phyloP scores from a whole-genome alignment of 2,329 filamentous ascomycete genomes.

The Fusarium sambucinum region DNA sequence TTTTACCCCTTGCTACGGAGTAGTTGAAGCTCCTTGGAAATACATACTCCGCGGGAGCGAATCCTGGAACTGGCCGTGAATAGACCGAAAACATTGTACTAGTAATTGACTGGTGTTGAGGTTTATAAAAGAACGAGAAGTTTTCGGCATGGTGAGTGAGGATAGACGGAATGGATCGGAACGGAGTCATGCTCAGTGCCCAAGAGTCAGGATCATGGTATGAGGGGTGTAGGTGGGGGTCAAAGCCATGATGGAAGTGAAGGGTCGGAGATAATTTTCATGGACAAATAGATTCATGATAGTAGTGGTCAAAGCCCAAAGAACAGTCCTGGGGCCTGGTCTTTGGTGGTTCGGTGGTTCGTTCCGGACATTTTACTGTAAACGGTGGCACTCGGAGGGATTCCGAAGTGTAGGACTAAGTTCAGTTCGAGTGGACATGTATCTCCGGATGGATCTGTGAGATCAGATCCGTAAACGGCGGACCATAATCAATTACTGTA shows the following conservation, averaged over 20 bases:
- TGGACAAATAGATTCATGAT: conserved; percentile 36
- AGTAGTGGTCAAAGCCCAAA: conserved; percentile 14
- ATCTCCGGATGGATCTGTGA: conserved; percentile 27
- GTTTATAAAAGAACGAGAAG: conserved; percentile 14
- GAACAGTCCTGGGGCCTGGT: conserved; percentile 10
- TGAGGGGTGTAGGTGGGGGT: conserved; percentile 24
- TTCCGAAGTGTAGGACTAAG: conserved; percentile 23
- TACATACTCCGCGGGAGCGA: conserved; percentile 19
- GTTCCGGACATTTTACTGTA: conserved; percentile 10
- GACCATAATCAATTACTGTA: neutral
- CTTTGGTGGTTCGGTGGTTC: conserved; percentile 24
- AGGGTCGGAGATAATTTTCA: conserved; percentile 15
- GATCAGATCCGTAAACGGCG: conserved; percentile 24
- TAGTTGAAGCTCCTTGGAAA: conserved; percentile 12
- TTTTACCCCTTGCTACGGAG: conserved; percentile 3
- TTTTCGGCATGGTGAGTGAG: conserved; percentile 25
- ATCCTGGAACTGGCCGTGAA: conserved; percentile 23
- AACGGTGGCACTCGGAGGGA: conserved; percentile 19
- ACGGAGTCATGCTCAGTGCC: conserved; percentile 4
- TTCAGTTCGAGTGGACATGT: conserved; percentile 25
- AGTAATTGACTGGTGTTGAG: conserved; percentile 19
- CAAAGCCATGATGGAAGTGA: conserved; percentile 17
- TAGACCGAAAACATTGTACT: conserved; percentile 41
- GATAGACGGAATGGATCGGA: conserved; percentile 39
- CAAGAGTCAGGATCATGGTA: conserved; percentile 13